phyloP scores from a whole-genome alignment of 192 early-diverging fungal species.

The Coemansia sp. region DNA sequence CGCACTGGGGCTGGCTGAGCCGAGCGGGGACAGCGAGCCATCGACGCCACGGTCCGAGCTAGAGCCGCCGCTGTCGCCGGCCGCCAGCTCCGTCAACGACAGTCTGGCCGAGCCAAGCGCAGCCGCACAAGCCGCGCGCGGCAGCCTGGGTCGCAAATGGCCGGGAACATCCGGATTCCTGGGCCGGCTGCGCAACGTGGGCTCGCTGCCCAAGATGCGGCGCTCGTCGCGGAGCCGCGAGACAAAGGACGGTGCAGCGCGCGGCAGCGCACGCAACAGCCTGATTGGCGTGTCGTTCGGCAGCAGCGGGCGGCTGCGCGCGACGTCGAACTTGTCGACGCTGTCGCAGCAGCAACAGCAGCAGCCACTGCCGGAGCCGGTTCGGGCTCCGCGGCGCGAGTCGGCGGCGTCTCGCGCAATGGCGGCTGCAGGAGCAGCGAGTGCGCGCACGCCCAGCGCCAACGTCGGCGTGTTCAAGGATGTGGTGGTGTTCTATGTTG shows the following conservation, averaged over 20 bases:
- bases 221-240: conserved; percentile 22
- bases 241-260: conserved; percentile 2
- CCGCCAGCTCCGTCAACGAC: neutral
- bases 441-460: conserved; percentile 17
- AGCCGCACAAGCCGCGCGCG: neutral
- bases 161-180: conserved; percentile 28
- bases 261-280: conserved; percentile 25
- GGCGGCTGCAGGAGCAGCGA: no score
- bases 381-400: neutral
- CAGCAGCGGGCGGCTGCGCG: conserved; percentile 18
- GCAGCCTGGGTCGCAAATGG: conserved; percentile 30
- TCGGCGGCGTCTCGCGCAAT: neutral
- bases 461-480: conserved; percentile 39
- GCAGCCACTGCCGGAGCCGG: neutral
- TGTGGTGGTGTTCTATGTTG: conserved; percentile 66
- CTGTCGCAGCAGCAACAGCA: conserved; percentile 6
- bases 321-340: conserved; percentile 22
- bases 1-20: conserved; percentile 17
- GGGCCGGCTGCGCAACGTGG: conserved; percentile 42
- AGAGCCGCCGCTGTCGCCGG: neutral
- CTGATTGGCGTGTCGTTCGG: conserved; percentile 10
- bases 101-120: conserved; percentile 6
- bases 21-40: conserved; percentile 7
- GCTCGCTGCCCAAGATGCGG: conserved; percentile 35
- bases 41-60: conserved; percentile 1